Percentiles rank a stretch among this genome's conserved stretches.
These are phyloP conservation scores for Rhododendron vialii DNA, from an alignment of 148 eudicot species.

Conservation along the genomic window DNA sequence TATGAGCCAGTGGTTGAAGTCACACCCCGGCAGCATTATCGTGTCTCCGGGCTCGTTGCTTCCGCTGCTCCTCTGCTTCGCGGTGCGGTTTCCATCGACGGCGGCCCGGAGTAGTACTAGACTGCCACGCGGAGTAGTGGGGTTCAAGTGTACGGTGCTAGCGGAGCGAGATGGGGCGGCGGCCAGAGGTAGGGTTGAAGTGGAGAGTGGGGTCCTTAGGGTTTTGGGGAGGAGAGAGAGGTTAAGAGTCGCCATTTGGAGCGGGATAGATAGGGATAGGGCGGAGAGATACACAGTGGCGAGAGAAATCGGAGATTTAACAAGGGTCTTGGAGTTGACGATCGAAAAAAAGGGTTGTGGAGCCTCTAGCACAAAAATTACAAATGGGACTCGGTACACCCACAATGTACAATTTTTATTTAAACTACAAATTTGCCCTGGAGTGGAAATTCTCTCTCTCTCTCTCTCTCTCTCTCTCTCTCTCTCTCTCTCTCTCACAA, in stretches of 20 bases:
- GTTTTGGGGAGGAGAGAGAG: constrained; percentile 50
- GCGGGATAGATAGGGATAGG: neutral
- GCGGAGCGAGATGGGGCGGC: neutral
- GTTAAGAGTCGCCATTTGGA: constrained; percentile 49
- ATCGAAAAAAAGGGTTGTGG: too few relatives aligned
- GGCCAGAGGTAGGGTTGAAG: constrained; percentile 6
- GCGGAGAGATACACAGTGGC: neutral
- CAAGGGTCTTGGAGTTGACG: neutral
- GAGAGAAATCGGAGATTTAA: neutral
- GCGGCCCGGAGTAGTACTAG: constrained; percentile 16
- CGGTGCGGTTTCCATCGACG: constrained; percentile 41
- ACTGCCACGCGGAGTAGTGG: neutral
- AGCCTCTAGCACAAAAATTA: too few relatives aligned
- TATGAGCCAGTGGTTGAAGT: constrained; percentile 91
- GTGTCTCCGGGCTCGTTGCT: constrained; percentile 58
- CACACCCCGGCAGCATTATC: constrained; percentile 87
- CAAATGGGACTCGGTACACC: too few relatives aligned
- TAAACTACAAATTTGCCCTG: too few relatives aligned
- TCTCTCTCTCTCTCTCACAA: too few relatives aligned
- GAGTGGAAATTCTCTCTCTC: too few relatives aligned
- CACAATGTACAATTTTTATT: too few relatives aligned
- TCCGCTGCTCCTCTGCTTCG: constrained; percentile 22
- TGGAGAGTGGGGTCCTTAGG: constrained; percentile 23
- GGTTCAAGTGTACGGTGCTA: neutral
- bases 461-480: too few relatives aligned